phyloP scores from a whole-genome alignment of 306 rosid species.

The Citrullus colocynthis region DNA sequence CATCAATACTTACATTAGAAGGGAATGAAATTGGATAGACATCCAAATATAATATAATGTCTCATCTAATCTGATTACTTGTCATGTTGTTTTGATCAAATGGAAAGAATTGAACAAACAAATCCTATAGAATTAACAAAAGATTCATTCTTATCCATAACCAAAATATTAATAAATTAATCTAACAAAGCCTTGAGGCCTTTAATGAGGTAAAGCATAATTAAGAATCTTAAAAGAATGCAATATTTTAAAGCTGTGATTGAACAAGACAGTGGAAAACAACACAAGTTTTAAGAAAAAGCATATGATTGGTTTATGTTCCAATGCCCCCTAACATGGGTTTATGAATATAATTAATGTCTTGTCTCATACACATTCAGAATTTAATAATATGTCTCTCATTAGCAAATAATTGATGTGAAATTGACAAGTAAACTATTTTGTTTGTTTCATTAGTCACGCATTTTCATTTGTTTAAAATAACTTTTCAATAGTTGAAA shows the following conservation, averaged over 20 bases:
- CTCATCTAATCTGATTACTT: no score
- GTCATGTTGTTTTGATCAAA: neutral
- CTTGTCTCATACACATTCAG: constrained; percentile 9
- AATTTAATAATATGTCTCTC: neutral
- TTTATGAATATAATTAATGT: constrained; percentile 17
- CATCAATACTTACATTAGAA: no score
- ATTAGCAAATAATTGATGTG: constrained; percentile 9
- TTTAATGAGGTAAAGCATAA: neutral
- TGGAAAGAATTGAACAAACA: neutral
- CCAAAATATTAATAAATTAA: no score
- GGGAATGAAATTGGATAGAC: no score
- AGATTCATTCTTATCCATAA: neutral
- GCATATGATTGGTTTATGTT: constrained; percentile 29
- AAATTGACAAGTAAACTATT: constrained; percentile 20
- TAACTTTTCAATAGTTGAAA: no score
- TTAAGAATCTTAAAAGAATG: neutral
- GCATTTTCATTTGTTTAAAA: neutral
- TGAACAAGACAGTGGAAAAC: neutral
- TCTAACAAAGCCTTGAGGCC: neutral
- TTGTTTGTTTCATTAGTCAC: constrained; percentile 9
- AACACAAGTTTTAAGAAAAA: constrained; percentile 24
- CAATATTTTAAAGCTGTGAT: constrained; percentile 10
- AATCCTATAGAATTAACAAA: neutral
- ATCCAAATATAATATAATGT: no score
- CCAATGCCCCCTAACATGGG: constrained; percentile 45